phyloP scores from a whole-genome alignment of 805 yeast genomes.

The Kodamaea lidongshanica region DNA sequence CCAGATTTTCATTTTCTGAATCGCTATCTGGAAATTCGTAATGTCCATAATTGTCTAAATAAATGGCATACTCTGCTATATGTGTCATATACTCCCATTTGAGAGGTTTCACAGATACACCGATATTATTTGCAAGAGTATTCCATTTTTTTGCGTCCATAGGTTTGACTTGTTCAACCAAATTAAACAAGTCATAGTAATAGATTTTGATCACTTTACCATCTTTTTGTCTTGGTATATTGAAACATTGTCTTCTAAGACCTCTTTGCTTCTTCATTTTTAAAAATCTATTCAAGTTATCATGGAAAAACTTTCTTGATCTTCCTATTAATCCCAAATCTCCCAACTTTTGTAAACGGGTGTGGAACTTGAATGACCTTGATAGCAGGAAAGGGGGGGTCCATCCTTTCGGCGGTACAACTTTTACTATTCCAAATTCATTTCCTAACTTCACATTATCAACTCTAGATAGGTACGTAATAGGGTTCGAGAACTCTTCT shows the following conservation, averaged over 20 bases:
- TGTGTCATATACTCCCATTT: constrained; percentile 19
- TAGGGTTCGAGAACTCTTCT: constrained; percentile 45
- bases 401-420: constrained; percentile 50
- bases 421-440: constrained; percentile 46
- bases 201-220: constrained; percentile 14
- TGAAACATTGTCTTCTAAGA: constrained; percentile 8
- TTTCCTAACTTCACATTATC: constrained; percentile 38
- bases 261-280: constrained; percentile 35
- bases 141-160: constrained; percentile 6
- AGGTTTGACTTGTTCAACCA: constrained; percentile 18
- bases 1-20: constrained; percentile 22
- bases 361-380: constrained; percentile 53
- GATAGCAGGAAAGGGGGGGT: constrained; percentile 52
- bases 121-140: constrained; percentile 2
- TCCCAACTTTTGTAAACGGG: constrained; percentile 60
- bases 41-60: constrained; percentile 19
- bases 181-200: constrained; percentile 35
- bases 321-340: constrained; percentile 61
- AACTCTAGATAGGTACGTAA: constrained; percentile 39
- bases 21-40: constrained; percentile 28
- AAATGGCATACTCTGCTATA: constrained; percentile 29
- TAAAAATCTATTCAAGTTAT: constrained; percentile 54
- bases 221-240: constrained; percentile 1
- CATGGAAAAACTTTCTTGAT: constrained; percentile 54
- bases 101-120: constrained; percentile 9